These are phyloP conservation scores for Leptodermis oblonga DNA, from an alignment of 257 asterid genomes.

Conservation along the genomic window DNA sequence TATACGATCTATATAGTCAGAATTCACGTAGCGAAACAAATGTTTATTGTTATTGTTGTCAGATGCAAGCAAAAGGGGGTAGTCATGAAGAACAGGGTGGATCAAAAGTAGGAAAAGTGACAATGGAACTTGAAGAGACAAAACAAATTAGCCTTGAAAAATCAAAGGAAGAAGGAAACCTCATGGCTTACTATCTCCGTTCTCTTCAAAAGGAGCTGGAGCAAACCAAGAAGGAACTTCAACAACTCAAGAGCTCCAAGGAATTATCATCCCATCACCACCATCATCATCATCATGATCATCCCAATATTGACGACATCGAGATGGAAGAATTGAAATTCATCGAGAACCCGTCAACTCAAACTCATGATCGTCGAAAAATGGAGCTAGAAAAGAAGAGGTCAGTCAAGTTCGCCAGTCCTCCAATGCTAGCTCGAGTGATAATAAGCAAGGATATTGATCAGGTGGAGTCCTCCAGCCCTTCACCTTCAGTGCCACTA, in stretches of 20 bases:
- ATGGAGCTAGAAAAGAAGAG: conserved; percentile 46
- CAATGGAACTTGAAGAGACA: conserved; percentile 50
- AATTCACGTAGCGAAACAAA: neutral
- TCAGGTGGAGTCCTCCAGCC: conserved; percentile 10
- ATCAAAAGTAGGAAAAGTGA: conserved; percentile 23
- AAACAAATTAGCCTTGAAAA: conserved; percentile 47
- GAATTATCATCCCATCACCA: conserved; percentile 11
- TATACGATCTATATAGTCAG: neutral
- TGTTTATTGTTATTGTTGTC: neutral
- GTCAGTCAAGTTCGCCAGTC: conserved; percentile 75
- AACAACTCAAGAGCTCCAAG: conserved; percentile 37
- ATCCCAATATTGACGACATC: conserved; percentile 21
- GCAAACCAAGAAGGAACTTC: conserved; percentile 58
- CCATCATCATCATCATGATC: neutral
- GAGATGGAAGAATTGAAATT: conserved; percentile 63
- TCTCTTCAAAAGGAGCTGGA: conserved; percentile 63
- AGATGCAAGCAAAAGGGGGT: conserved; percentile 39
- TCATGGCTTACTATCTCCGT: conserved; percentile 49
- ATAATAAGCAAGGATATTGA: conserved; percentile 30
- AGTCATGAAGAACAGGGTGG: conserved; percentile 7
- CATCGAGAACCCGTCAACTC: conserved; percentile 33
- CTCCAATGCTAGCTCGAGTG: conserved; percentile 51
- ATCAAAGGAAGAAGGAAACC: conserved; percentile 50
- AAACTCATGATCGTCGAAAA: neutral
- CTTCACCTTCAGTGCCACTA: neutral